Evolutionary conservation across 1,139 yeast species (phyloP), one percentile per base, ranked within the genome.

Genomic region (Pneumocystis murina): DNA sequence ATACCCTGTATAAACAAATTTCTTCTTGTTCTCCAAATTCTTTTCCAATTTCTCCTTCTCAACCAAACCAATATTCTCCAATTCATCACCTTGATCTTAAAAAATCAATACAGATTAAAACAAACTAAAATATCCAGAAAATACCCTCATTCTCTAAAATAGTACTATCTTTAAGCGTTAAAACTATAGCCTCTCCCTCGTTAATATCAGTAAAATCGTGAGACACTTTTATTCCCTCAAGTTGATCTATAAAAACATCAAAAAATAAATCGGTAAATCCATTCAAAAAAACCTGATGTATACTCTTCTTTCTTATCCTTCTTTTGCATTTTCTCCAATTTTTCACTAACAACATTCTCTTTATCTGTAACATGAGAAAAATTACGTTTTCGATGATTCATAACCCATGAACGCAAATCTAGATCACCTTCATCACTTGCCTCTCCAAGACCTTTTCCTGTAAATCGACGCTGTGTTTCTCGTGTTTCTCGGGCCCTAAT

Each of bases 91-190:
- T 24, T 6, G 54, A 48, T 24, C 28, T 30, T 43, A 6, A 24
- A 48, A 48, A 12, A 48, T 10, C n/a, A 40, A 24, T 7, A 48
- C 3, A 48, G 4, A 20, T 10, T 16, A 48, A 24, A 1, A 24
- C 28, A 24, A 10, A 48, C 16, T 1, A 48, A 14, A 24, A 7
- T 17, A 41, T 24, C 24, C 24, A 48, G 24, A 12, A 24, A 16
- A 48, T 24, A 48, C 55, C 80, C 41, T 76, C 80, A 1, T 80
- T 84, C 54, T 79, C 84, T 35, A 82, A 69, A 1, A 87, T 74
- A 6, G 77, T 76, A 0, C 76, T 72, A 67, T 89, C 96, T 64
- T 84, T 81, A 60, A 88, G 75, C 0, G 92, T 87, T 63, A 89
- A 75, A 1, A 87, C 77, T 0, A 82, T 81, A 28, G 81, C 82